Evolutionary conservation across 495 filamentous ascomycete genomes (phyloP), one percentile per base, ranked within the genome.

Genomic region (Penicillium lividum): DNA sequence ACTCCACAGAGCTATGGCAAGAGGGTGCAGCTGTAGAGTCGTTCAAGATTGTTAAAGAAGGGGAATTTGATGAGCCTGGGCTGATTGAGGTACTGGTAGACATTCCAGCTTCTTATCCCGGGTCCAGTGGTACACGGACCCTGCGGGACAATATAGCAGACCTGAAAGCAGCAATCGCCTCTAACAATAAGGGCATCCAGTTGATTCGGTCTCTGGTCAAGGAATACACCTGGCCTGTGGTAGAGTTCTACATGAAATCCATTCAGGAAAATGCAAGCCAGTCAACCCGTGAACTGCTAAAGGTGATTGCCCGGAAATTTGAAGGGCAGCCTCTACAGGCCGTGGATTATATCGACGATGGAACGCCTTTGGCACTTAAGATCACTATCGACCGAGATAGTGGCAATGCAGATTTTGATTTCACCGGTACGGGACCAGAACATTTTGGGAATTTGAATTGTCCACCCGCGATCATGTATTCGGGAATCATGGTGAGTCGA

Each of bases 121-220:
- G 89, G 5, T 97, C 90, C 74, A 90, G 85, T 65, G 93, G 92
- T 5, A 93, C 92, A 3, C 77, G 93, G 53, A 91, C 89, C 65
- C 76, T 97, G 5, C 85, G 83, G 9, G 93, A 98, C 66, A 98
- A 98, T 68, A 80, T 98, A 70, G 91, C 93, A 62, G 93, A 98
- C 69, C 79, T 98, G 16, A 92, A 95, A 72, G 93, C 93, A 2
- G 89, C 94, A 63, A 85, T 97, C 25, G 93, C 93, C 7, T 89
- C 92, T 7, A 97, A 98, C 68, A 87, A 96, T 67, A 94, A 93
- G 65, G 93, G 93, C n/a, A 96, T 97, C 59, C 91, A 86, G 44
- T 84, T 98, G 25, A 93, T 98, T 53, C 82, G 81, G 46, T 75
- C 78, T 0, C 74, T 98, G 9, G 94, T 97, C 61, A 80, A 84